A percentile compares a stretch with the other conserved stretches of the same genome.
These are phyloP conservation scores for Sporothrix euskadiensis DNA, from an alignment of 2,329 filamentous ascomycete species.

Conservation along the genomic window DNA sequence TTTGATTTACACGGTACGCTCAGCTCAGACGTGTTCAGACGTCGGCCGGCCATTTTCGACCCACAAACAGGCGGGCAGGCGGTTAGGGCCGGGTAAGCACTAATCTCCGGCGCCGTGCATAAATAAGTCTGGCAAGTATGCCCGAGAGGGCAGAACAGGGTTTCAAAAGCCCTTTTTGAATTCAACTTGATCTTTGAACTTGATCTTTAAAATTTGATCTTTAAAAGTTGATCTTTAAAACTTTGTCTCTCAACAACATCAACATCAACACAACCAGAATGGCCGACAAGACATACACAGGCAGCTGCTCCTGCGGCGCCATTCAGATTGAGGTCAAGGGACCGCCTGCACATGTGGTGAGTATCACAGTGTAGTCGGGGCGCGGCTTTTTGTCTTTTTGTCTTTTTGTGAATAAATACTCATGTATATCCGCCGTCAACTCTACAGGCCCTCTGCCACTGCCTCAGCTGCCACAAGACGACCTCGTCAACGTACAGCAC, in stretches of 20 bases:
- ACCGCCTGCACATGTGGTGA: conserved; percentile 4
- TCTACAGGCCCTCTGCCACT: conserved; percentile 16
- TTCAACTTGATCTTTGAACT: no score
- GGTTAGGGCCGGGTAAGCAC: neutral
- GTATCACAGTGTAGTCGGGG: neutral
- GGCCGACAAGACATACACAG: conserved; percentile 1
- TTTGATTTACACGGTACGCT: neutral
- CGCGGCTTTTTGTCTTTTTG: no score
- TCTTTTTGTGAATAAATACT: no score
- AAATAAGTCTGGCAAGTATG: neutral
- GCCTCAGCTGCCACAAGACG: conserved; percentile 18
- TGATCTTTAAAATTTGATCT: no score
- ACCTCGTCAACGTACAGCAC: conserved; percentile 14
- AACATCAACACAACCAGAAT: neutral
- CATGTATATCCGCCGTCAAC: no score
- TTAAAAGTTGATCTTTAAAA: no score
- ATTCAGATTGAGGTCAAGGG: conserved; percentile 6
- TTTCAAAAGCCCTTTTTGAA: no score
- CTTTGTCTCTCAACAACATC: neutral
- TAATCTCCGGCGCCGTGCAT: neutral
- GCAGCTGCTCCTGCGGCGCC: conserved; percentile 15
- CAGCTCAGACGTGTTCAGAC: neutral
- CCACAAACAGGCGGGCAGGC: neutral
- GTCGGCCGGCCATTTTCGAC: neutral
- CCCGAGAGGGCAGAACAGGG: neutral